phyloP scores from a whole-genome alignment of 805 yeast genomes.

The Kazachstania psychrophila region DNA sequence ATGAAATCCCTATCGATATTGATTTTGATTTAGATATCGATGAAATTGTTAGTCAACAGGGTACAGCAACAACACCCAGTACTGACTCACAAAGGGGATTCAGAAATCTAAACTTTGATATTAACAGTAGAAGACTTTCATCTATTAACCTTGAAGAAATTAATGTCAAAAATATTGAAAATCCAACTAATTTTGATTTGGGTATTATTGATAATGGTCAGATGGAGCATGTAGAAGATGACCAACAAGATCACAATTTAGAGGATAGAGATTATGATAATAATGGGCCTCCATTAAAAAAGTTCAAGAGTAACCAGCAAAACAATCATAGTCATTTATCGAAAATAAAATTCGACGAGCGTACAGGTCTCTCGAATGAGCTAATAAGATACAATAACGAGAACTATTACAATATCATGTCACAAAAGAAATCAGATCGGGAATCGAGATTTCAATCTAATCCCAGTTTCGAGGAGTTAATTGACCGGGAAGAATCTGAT shows the following conservation, averaged over 20 bases:
- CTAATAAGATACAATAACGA: constrained; percentile 17
- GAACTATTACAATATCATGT: constrained; percentile 18
- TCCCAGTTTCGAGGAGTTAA: too few species aligned
- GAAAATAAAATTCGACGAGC: constrained; percentile 13
- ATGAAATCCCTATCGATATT: constrained; percentile 16
- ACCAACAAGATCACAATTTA: neutral
- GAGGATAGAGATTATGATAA: too few species aligned
- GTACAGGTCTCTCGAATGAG: constrained; percentile 22
- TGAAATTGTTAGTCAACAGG: constrained; percentile 23
- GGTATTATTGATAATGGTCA: constrained; percentile 4
- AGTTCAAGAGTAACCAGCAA: too few species aligned
- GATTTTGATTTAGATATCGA: constrained; percentile 25
- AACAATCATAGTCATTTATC: too few species aligned
- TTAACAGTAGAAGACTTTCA: neutral
- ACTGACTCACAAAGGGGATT: constrained; percentile 4
- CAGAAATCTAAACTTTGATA: constrained; percentile 2
- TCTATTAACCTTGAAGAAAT: neutral
- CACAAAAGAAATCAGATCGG: constrained; percentile 5
- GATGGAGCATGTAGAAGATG: constrained; percentile 4
- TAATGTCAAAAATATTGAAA: neutral
- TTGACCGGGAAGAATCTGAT: too few species aligned
- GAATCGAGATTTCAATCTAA: too few species aligned
- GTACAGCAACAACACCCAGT: constrained; percentile 11
- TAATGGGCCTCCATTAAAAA: too few species aligned
- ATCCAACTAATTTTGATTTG: constrained; percentile 9